These are phyloP conservation scores for Lycium ferocissimum DNA, from an alignment of 257 asterid species.

Conservation along the genomic window DNA sequence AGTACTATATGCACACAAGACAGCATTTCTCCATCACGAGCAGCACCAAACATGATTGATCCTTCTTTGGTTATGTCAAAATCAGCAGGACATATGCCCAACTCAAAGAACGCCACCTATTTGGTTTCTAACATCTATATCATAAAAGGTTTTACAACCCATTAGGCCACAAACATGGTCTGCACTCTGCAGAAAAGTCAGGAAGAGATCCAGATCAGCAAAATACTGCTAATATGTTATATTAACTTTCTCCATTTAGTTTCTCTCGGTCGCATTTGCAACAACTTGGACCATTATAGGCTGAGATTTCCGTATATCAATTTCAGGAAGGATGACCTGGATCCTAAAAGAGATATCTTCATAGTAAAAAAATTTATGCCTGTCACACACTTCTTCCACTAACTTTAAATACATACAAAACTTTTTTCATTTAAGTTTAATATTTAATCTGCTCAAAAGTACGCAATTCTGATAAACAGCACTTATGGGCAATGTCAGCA, in stretches of 20 bases:
- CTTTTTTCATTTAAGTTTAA: not conserved
- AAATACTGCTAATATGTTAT: not conserved
- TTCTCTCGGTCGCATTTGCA: not conserved
- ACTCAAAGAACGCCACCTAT: constrained; percentile 4
- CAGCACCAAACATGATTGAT: not conserved
- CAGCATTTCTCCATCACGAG: not conserved
- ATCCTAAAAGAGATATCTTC: not conserved
- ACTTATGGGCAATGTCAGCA: not conserved
- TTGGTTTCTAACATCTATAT: not conserved
- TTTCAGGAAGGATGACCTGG: not conserved
- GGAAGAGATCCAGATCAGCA: not conserved
- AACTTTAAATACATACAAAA: constrained; percentile 3
- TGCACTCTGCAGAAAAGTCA: not conserved
- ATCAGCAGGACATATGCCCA: constrained; percentile 15
- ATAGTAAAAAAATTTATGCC: not conserved
- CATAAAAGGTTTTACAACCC: not conserved
- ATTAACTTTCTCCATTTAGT: constrained; percentile 6
- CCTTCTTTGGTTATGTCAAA: not conserved
- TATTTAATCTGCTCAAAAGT: not conserved
- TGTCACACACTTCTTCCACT: not conserved
- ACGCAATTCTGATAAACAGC: not conserved
- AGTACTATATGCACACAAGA: not conserved
- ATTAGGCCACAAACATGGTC: not conserved
- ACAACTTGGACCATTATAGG: not conserved
- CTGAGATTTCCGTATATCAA: not conserved